phyloP scores from a whole-genome alignment of 768 basidiomycete species.

The Crassisporium funariophilum region DNA sequence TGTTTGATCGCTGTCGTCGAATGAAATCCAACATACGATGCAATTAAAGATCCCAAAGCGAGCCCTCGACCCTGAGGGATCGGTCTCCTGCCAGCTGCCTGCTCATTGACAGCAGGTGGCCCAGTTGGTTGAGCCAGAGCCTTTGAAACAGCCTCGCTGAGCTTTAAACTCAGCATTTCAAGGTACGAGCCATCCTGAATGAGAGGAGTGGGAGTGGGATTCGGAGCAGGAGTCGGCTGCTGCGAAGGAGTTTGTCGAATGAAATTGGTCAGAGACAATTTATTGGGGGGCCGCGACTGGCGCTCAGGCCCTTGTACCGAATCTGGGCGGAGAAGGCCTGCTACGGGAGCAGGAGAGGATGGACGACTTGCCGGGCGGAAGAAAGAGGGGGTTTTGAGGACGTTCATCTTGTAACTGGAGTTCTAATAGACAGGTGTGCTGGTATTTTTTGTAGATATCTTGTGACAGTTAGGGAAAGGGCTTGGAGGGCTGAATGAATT shows the following conservation, averaged over 20 bases:
- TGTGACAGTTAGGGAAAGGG: conserved; percentile 14
- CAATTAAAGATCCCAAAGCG: conserved; percentile 66
- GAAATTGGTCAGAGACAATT: conserved; percentile 61
- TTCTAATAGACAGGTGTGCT: conserved; percentile 11
- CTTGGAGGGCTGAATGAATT: conserved; percentile 25
- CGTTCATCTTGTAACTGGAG: conserved; percentile 50
- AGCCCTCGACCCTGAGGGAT: conserved; percentile 75
- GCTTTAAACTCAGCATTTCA: conserved; percentile 71
- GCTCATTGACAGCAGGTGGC: conserved; percentile 50
- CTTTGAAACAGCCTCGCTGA: conserved; percentile 82
- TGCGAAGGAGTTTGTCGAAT: conserved; percentile 55
- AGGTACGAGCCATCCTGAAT: conserved; percentile 82
- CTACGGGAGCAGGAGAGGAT: conserved; percentile 55
- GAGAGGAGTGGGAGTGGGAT: conserved; percentile 47
- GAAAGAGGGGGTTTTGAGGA: conserved; percentile 67
- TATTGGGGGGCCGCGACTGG: conserved; percentile 52
- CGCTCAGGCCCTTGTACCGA: conserved; percentile 44
- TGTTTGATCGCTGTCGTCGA: neutral
- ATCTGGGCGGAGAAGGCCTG: conserved; percentile 39
- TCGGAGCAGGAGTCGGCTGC: conserved; percentile 31
- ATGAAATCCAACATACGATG: conserved; percentile 53
- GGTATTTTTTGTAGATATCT: conserved; percentile 13
- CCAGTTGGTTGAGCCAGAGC: conserved; percentile 68
- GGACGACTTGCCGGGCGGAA: conserved; percentile 67
- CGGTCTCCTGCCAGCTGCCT: conserved; percentile 66